Evolutionary conservation across 2,329 filamentous ascomycete genomes (phyloP).

Genomic region (Venturiaceae sp.): DNA sequence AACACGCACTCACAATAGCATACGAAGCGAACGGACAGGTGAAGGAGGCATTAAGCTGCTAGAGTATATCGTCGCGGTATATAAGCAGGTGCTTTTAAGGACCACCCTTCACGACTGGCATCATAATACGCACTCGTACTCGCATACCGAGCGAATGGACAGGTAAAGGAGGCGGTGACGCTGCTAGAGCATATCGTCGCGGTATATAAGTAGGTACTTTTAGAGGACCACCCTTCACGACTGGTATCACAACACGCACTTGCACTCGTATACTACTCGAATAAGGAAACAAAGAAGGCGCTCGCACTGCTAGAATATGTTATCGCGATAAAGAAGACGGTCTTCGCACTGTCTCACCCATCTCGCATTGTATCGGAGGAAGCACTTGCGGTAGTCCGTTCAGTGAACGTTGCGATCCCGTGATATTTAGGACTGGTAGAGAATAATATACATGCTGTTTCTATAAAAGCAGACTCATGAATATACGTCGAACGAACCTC

Average conservation of each 20-base stretch:
- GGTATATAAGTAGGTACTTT: slow-evolving; percentile 5
- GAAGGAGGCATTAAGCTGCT: slow-evolving; percentile 8
- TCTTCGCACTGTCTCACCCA: too few relatives aligned
- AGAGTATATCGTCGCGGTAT: slow-evolving; percentile 9
- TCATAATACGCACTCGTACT: slow-evolving; percentile 9
- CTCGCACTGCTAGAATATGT: too few relatives aligned
- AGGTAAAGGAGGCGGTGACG: slow-evolving; percentile 13
- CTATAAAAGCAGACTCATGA: too few relatives aligned
- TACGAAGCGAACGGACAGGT: slow-evolving; percentile 8
- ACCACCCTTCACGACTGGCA: slow-evolving; percentile 8
- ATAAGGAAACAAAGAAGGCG: too few relatives aligned
- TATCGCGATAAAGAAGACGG: too few relatives aligned
- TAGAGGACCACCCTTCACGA: background rate
- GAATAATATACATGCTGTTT: too few relatives aligned
- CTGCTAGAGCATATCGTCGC: slow-evolving; percentile 10
- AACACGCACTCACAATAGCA: background rate
- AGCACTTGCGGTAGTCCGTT: background rate
- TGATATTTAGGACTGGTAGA: too few relatives aligned
- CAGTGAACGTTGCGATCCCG: too few relatives aligned
- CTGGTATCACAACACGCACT: too few relatives aligned
- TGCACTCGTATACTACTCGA: too few relatives aligned
- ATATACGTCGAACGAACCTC: too few relatives aligned
- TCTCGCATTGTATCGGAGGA: too few relatives aligned
- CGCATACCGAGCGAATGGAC: slow-evolving; percentile 13
- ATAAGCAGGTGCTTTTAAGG: slow-evolving; percentile 7